Evolutionary conservation across 805 yeast genomes (phyloP).

Genomic region (Suhomyces pyralidae): DNA sequence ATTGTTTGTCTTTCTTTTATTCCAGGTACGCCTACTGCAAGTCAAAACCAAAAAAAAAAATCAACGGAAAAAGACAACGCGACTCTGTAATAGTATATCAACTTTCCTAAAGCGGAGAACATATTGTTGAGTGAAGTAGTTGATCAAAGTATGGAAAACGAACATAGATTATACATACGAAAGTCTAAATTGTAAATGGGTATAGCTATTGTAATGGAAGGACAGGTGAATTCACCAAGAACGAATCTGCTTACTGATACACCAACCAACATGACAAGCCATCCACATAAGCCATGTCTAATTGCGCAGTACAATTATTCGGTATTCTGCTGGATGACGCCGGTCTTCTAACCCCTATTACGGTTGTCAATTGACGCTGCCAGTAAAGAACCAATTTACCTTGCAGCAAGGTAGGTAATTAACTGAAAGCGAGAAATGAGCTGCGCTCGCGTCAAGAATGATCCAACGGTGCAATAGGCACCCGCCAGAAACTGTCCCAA

Average conservation of each 20-base stretch:
- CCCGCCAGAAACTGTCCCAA: not conserved
- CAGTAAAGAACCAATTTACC: not conserved
- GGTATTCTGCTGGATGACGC: not conserved
- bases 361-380: not conserved
- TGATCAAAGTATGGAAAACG: not conserved
- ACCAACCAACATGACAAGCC: not conserved
- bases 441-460: constrained; percentile 1
- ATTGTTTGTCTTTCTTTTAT: not conserved
- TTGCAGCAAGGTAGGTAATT: not conserved
- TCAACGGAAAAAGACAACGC: not conserved
- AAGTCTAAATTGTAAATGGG: not conserved
- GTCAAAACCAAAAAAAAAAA: not conserved
- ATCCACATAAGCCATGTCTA: not conserved
- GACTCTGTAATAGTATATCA: constrained; percentile 2
- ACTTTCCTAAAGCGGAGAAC: constrained; percentile 1
- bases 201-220: not conserved
- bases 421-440: constrained; percentile 1
- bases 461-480: not conserved
- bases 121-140: not conserved
- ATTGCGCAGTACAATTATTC: not conserved
- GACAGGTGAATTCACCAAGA: not conserved
- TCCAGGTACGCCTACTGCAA: not conserved
- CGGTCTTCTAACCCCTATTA: not conserved
- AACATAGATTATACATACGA: not conserved
- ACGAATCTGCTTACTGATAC: not conserved